phyloP scores from a whole-genome alignment of 192 early-diverging fungal species.

The Coemansia sp. region DNA sequence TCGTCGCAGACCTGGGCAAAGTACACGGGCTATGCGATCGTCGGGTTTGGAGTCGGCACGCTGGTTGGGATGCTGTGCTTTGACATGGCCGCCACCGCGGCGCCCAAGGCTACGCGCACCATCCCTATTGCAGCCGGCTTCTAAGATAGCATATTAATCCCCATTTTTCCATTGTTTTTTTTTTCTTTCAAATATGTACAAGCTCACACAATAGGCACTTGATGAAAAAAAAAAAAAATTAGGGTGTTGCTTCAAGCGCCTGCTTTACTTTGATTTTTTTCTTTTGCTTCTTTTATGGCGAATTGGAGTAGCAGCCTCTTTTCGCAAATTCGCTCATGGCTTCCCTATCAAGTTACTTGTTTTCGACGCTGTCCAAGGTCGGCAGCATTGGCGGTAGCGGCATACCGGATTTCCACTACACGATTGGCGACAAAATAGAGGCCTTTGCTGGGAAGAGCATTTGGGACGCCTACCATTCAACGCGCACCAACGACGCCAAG shows the following conservation, averaged over 20 bases:
- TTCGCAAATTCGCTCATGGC: slow-evolving; percentile 16
- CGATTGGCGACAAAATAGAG: slow-evolving; percentile 63
- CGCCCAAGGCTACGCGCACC: slow-evolving; percentile 43
- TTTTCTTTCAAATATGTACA: not conserved
- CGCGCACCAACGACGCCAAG: slow-evolving; percentile 54
- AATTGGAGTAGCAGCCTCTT: not conserved
- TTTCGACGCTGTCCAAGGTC: slow-evolving; percentile 44
- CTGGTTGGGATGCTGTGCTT: slow-evolving; percentile 46
- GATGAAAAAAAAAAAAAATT: not conserved
- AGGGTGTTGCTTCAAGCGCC: not conserved
- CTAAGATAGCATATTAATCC: not conserved
- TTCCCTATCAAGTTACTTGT: slow-evolving; percentile 39
- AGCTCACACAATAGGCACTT: not conserved
- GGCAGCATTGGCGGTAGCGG: slow-evolving; percentile 57
- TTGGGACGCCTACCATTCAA: slow-evolving; percentile 59
- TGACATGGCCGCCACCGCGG: slow-evolving; percentile 29
- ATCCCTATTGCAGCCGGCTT: slow-evolving; percentile 24
- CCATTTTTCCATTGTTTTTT: not conserved
- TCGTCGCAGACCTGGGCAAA: slow-evolving; percentile 25
- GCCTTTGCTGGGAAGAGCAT: slow-evolving; percentile 58
- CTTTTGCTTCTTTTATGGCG: not conserved
- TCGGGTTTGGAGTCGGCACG: slow-evolving; percentile 47
- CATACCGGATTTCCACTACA: slow-evolving; percentile 63
- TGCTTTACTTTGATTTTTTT: not conserved
- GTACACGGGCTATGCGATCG: slow-evolving; percentile 48